Base-by-base conservation (phyloP, 495 filamentous ascomycete species). In the Amorphotheca resinae region DNA sequence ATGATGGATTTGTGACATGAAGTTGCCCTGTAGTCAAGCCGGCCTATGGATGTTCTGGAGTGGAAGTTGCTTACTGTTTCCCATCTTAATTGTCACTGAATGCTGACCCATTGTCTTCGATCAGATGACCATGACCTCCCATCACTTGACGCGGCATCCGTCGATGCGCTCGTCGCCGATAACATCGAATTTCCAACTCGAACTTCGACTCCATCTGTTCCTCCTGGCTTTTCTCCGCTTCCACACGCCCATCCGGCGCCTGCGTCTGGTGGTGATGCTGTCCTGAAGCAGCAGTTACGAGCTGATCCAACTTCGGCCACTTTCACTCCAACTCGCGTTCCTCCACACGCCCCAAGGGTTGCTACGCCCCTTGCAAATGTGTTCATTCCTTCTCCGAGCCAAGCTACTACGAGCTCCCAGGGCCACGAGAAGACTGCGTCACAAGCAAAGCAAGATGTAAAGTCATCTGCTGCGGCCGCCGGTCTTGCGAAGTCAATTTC, bases 181-280 rank as follows among this genome's bases (percentile, higher is more conserved):
- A 64, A 59, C 38, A 59, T 61, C 20, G 68, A 57, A 3, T 68
- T 70, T 49, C 56, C 66, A 26, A 67, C 67, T 14, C 65, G 67
- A 20, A 59, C 68, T 25, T 68, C 69, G 2, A 78, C 74, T 8
- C 77, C 79, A 2, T 69, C 67, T 1, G 61, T 80, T 8, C 80
- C 81, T 25, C 81, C 82, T 18, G 82, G 81, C 0, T 72, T 85
- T 33, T 71, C 71, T 11, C 68, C 71, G 3, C 56, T 77, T 9
- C 68, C 72, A 4, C 72, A 71, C 40, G 58, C 64, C 2, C 75
- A 80, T 44, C 64, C 74, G 20, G 59, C 65, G 0, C 64, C 67
- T 9, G 45, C 59, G 5, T 60, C 63, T 23, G 63, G 72, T 25
- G 63, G 62, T 2, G 11, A 38, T 21, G 20, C 41, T 3, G 4